Evolutionary conservation across 2,329 filamentous ascomycete species (phyloP), one percentile per base, ranked within the genome.

Genomic region (Lithohypha guttulata): DNA sequence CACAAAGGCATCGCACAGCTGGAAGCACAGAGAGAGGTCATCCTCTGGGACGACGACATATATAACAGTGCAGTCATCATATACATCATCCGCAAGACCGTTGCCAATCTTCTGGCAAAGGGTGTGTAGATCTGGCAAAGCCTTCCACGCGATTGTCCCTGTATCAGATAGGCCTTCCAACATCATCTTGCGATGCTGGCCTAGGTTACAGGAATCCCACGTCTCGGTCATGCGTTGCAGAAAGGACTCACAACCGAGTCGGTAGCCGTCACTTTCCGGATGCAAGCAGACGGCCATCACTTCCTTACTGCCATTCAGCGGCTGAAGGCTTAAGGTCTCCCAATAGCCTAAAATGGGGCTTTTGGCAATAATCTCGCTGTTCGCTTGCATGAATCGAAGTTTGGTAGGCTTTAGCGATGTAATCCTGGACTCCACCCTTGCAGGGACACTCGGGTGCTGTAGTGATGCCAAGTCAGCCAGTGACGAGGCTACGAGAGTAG

Each of bases 281-380:
- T 70, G 69, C 7, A 79, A 59, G 47, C 71, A 73, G 50, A 73
- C 74, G 1, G 68, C 62, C 15, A 67, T 64, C n/a, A 78, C 56
- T 50, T 77, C 64, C 51, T 79, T 79, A 1, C 63, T 43, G 2
- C 71, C 69, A 51, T 64, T 67, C 26, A 65, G 63, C 22, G 75
- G 75, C 27, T 69, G 67, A 7, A 79, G 58, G 13, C 70, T 71
- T 27, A 79, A 65, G 2, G 70, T 65, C 46, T 78, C 73, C 75
- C 75, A 79, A 48, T 78, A 79, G 2, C 63, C 58, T 34, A 77
- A 52, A 3, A 73, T 69, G 6, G 73, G 62, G 3, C 73, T 69
- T 10, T 76, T 59, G 34, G 75, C 58, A 45, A 76, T 72, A 53
- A 75, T 64, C 6, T 59, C 62, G 25, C 63, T 62, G 26, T 71